Evolutionary conservation across 495 filamentous ascomycete species (phyloP).

Genomic region (Penicillium flavigenum): DNA sequence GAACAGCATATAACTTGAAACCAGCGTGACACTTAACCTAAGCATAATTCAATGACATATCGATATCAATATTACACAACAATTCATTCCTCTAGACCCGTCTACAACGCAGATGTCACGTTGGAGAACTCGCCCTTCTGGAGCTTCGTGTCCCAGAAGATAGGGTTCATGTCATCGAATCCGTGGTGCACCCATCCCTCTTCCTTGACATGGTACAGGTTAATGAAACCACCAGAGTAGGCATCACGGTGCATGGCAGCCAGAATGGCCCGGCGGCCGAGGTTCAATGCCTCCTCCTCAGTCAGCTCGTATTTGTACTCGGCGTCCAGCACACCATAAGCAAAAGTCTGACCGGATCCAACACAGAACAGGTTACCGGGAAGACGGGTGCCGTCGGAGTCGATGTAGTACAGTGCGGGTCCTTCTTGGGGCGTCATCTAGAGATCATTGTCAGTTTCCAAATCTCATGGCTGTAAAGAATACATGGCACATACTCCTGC

Average conservation of each 20-base stretch:
- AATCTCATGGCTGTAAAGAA: neutral
- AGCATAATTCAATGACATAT: conserved; percentile 14
- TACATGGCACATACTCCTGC: conserved; percentile 65
- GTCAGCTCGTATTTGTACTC: conserved; percentile 88
- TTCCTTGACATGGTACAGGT: conserved; percentile 98
- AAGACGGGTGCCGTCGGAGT: conserved; percentile 92
- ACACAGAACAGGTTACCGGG: conserved; percentile 97
- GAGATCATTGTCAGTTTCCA: conserved; percentile 7
- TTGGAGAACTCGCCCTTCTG: conserved; percentile 98
- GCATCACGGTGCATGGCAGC: conserved; percentile 98
- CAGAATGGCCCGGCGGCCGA: conserved; percentile 86
- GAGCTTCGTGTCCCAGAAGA: conserved; percentile 99
- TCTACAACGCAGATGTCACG: conserved; percentile 74
- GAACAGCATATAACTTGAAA: conserved; percentile 1
- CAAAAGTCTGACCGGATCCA: conserved; percentile 96
- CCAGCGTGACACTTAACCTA: conserved; percentile 15
- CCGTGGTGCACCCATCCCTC: conserved; percentile 98
- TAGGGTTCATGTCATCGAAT: conserved; percentile 90
- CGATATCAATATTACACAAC: conserved; percentile 23
- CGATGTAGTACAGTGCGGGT: conserved; percentile 97
- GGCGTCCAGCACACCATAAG: conserved; percentile 95
- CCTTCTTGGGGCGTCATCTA: conserved; percentile 84
- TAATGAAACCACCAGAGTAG: conserved; percentile 97
- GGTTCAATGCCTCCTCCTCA: conserved; percentile 81
- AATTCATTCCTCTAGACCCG: conserved; percentile 14